phyloP scores from a whole-genome alignment of 2,329 filamentous ascomycete species.

The Colletotrichum musae region DNA sequence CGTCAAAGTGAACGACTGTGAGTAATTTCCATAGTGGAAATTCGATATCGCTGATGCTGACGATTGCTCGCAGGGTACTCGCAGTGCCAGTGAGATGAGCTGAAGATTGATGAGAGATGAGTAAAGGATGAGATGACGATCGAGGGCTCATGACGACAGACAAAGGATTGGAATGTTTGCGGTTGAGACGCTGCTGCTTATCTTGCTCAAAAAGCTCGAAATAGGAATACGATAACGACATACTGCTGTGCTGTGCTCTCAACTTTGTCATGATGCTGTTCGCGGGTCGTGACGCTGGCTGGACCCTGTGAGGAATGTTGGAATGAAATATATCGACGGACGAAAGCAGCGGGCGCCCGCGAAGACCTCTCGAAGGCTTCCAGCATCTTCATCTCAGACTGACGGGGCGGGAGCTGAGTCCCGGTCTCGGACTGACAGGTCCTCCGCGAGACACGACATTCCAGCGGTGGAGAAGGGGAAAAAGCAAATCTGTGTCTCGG shows the following conservation, averaged over 20 bases:
- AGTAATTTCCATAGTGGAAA: neutral
- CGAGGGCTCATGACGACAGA: neutral
- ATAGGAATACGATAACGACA: neutral
- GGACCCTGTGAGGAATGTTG: slow-evolving; percentile 11
- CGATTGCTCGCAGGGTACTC: slow-evolving; percentile 24
- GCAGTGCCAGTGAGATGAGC: slow-evolving; percentile 22
- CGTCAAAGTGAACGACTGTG: slow-evolving; percentile 33
- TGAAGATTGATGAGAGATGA: neutral
- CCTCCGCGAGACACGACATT: slow-evolving; percentile 30
- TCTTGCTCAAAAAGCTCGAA: neutral
- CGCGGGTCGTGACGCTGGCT: slow-evolving; percentile 4
- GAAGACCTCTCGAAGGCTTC: neutral
- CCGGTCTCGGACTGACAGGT: slow-evolving; percentile 13
- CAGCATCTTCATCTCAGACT: neutral
- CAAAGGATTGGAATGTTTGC: slow-evolving; percentile 14
- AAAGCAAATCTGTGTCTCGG: slow-evolving; percentile 28
- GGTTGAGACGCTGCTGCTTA: neutral
- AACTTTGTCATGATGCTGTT: neutral
- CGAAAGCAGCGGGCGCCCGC: neutral
- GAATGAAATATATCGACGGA: neutral
- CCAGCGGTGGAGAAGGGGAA: slow-evolving; percentile 17
- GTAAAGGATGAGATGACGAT: neutral
- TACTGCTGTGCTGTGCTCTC: neutral
- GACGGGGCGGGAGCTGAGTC: slow-evolving; percentile 2
- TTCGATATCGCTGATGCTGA: slow-evolving; percentile 1